A percentile compares a stretch with the other conserved stretches of the same genome.
These are phyloP conservation scores for Corylus heterophylla DNA, from an alignment of 306 rosid species.

Conservation along the genomic window DNA sequence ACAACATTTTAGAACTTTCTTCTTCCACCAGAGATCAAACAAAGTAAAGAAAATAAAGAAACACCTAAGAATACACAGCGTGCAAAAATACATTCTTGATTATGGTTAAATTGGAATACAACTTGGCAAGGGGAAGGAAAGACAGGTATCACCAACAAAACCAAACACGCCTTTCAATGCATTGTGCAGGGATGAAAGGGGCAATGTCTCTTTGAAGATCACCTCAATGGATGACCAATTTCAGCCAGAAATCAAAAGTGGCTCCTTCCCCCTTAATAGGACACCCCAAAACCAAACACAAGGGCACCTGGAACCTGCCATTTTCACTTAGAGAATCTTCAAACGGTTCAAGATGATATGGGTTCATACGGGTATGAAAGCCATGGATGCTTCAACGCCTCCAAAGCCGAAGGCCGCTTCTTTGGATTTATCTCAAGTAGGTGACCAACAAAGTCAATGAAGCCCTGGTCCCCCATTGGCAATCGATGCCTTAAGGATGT, in stretches of 20 bases:
- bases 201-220: slow-evolving; percentile 48
- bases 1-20: slow-evolving; percentile 38
- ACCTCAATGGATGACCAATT: slow-evolving; percentile 34
- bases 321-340: slow-evolving; percentile 16
- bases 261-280: slow-evolving; percentile 32
- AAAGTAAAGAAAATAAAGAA: slow-evolving; percentile 36
- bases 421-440: slow-evolving; percentile 89
- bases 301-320: slow-evolving; percentile 29
- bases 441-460: slow-evolving; percentile 82
- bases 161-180: slow-evolving; percentile 52
- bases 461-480: slow-evolving; percentile 99
- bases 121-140: slow-evolving; percentile 45
- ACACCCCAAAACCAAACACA: slow-evolving; percentile 33
- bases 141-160: slow-evolving; percentile 45
- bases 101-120: slow-evolving; percentile 49
- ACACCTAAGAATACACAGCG: slow-evolving; percentile 50
- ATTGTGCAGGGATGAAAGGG: slow-evolving; percentile 44
- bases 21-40: slow-evolving; percentile 40
- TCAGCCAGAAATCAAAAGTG: slow-evolving; percentile 36
- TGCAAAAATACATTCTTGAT: slow-evolving; percentile 63
- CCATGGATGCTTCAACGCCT: slow-evolving; percentile 98
- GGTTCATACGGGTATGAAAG: slow-evolving; percentile 96
- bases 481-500: slow-evolving; percentile 92
- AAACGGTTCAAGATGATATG: slow-evolving; percentile 70
- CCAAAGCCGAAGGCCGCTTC: slow-evolving; percentile 93